Evolutionary conservation across 2,329 filamentous ascomycete genomes (phyloP), one percentile per base, ranked within the genome.

Genomic region (Fusarium kyushuense): DNA sequence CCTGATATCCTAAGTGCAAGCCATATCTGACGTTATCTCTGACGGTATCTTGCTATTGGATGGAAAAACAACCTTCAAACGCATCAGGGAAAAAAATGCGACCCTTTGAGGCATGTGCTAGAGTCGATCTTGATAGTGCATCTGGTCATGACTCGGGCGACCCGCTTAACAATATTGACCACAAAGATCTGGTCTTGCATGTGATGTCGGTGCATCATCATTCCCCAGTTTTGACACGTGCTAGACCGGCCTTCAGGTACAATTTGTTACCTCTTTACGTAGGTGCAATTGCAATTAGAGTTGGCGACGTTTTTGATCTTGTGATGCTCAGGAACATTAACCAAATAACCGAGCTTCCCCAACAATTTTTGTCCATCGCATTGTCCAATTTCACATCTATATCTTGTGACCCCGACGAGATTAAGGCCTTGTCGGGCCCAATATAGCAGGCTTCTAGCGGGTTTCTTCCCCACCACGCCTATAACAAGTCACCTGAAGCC

Each of bases 201-300:
- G 72, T 73, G 72, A 73, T 64, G 61, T 58, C 25, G 51, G 45
- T 58, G 48, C 61, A 64, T 64, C 58, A 63, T 58, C 69, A 63
- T 70, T 63, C 59, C 55, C 69, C 67, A 58, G 68, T 54, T 73
- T 61, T 74, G 72, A 74, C 72, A 74, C 72, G 72, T 74, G 72
- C 72, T 74, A 62, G 63, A 47, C 35, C 56, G 46, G 58, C 53
- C 61, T 57, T 70, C 56, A 67, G 66, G 57, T 51, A 70, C 65
- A 58, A 32, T 36, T 59, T 38, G 38, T 23, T 8, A 17, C 21
- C 19, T 13, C 9, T 48, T 48, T 36, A 36, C 21, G 46, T 57
- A 40, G 46, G 48, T 60, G 32, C 38, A 35, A 36, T 21, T 49
- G n/a, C 33, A 40, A 51, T 54, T 64, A 36, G 33, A 52, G 38